Conservation (phyloP, 1,284 basidiomycete genomes). For the Tausonia pullulans region DNA sequence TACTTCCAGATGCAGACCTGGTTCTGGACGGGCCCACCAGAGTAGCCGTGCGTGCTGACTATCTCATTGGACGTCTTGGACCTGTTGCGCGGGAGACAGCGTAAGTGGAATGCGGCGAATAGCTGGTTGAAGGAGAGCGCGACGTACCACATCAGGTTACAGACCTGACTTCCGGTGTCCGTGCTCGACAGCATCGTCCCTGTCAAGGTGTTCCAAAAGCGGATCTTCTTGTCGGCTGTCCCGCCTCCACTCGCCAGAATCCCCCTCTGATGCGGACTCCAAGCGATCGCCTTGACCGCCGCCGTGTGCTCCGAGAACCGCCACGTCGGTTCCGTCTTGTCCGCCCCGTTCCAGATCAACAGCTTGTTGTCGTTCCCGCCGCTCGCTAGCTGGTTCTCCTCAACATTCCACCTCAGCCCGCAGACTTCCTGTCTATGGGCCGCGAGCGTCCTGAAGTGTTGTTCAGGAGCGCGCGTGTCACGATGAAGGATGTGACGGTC, state of each 20-base stretch:
- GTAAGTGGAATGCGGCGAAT: neutral
- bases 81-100: slow-evolving; percentile 42
- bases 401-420: slow-evolving; percentile 80
- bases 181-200: slow-evolving; percentile 74
- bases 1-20: slow-evolving; percentile 99
- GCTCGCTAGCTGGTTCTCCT: slow-evolving; percentile 67
- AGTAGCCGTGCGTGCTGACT: slow-evolving; percentile 95
- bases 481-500: slow-evolving; percentile 85
- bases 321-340: slow-evolving; percentile 58
- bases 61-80: slow-evolving; percentile 91
- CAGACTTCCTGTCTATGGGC: slow-evolving; percentile 95
- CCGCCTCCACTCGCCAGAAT: slow-evolving; percentile 94
- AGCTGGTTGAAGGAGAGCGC: neutral
- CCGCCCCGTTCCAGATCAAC: slow-evolving; percentile 76
- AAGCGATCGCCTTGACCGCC: slow-evolving; percentile 94
- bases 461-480: slow-evolving; percentile 63
- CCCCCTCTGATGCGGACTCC: slow-evolving; percentile 90
- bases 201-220: slow-evolving; percentile 91
- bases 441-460: slow-evolving; percentile 63
- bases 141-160: slow-evolving; percentile 25
- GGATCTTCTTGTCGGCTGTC: slow-evolving; percentile 91
- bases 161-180: slow-evolving; percentile 84
- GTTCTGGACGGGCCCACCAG: slow-evolving; percentile 84
- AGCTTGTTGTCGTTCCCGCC: slow-evolving; percentile 99
- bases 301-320: slow-evolving; percentile 94